Percentiles rank a stretch among this genome's conserved stretches.
Evolutionary conservation across 352 stramenopile species (phyloP).

Genomic region (Phytophthora ohioensis): DNA sequence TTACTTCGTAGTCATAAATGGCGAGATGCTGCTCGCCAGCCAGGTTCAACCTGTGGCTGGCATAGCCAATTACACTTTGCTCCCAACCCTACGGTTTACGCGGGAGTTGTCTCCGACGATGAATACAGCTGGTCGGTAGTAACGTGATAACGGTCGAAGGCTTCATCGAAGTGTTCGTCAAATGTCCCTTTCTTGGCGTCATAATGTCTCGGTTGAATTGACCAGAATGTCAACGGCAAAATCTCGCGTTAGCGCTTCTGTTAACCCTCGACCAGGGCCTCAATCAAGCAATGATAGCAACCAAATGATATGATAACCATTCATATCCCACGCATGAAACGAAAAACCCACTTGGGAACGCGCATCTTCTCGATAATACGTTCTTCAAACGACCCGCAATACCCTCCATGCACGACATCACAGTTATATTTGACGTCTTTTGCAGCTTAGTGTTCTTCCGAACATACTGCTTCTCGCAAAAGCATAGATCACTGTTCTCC

Average conservation of each 20-base stretch:
- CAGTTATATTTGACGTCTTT: not conserved
- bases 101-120: not conserved
- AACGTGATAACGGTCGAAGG: not conserved
- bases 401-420: not conserved
- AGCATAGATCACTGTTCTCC: not conserved
- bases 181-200: not conserved
- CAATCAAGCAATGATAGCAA: not conserved
- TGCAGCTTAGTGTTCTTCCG: not conserved
- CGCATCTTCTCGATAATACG: not conserved
- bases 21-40: not conserved
- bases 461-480: constrained; percentile 1
- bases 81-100: not conserved
- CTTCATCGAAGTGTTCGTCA: not conserved
- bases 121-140: not conserved
- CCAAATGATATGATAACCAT: not conserved
- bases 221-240: not conserved
- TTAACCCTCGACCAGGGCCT: not conserved
- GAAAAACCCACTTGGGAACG: not conserved
- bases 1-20: not conserved
- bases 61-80: not conserved
- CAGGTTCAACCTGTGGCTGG: not conserved
- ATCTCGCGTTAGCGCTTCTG: not conserved
- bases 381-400: not conserved
- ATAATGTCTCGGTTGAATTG: not conserved
- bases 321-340: not conserved